Evolutionary conservation across 805 yeast species (phyloP), one percentile per base, ranked within the genome.

Genomic region (Pichia rugopelliculosa): DNA sequence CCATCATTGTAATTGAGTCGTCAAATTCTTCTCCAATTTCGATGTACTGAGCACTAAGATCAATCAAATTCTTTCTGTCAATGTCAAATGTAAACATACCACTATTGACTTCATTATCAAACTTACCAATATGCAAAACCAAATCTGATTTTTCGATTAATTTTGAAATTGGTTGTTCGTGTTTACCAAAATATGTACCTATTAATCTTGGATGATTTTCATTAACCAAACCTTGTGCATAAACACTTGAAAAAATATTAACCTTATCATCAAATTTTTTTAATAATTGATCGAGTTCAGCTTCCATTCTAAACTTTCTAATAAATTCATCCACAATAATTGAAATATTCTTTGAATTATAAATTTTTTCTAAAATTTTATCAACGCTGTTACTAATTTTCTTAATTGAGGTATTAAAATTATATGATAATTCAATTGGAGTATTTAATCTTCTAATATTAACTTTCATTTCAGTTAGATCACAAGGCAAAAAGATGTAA

Each of bases 401-500:
- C 1, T 50, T 53, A 17, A 56, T 51, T 11, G 53, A 13, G 38
- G 57, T 60, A 0, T 22, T 7, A 2, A 61, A 52, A 4, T 53
- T 53, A 27, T 56, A 53, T 5, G 38, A 36, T 27, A 73, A 49
- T 11, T 53, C 33, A 25, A 65, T 47, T 7, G 59, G 71, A 6
- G 52, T 53, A 8, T 60, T 51, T 37, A 80, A 66, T 44, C 69
- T 63, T 2, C 48, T 40, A n/a, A 66, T 51, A 10, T 69, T 65
- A 51, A 79, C 69, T 17, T 56, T 41, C 86, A 61, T 80, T 80
- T 64, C 67, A 9, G 81, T 72, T 55, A 86, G 61, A 61, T 89
- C 93, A 41, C 76, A 68, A 1, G 96, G 96, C 41, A 90, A 66
- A 60, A 80, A 87, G 41, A 90, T 62, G 58, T 86, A 88, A 7